These are phyloP conservation scores for Auriculariales sp. DNA, from an alignment of 768 basidiomycete genomes.

Conservation along the genomic window DNA sequence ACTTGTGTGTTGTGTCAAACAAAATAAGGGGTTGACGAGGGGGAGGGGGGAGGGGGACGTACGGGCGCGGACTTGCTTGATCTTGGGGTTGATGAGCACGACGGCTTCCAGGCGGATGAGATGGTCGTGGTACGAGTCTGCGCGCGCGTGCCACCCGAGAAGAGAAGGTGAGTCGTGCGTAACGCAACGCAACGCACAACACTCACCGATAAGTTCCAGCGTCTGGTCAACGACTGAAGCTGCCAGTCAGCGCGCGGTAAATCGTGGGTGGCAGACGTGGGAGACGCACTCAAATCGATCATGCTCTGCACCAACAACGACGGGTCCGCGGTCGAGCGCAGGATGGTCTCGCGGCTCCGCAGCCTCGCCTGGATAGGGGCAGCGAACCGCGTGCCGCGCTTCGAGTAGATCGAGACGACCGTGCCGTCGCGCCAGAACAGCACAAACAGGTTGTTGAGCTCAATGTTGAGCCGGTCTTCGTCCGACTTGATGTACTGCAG, in stretches of 20 bases:
- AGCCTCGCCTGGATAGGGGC: conserved; percentile 45
- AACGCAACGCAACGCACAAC: too few species aligned
- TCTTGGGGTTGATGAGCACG: conserved; percentile 43
- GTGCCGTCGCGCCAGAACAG: conserved; percentile 57
- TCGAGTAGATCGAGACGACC: conserved; percentile 43
- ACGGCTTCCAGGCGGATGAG: conserved; percentile 46
- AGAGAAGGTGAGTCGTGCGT: not conserved
- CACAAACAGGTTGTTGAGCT: conserved; percentile 48
- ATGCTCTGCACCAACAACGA: conserved; percentile 56
- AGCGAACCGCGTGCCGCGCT: conserved; percentile 31
- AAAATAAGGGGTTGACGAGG: not conserved
- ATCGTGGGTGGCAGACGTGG: not conserved
- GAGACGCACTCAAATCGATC: conserved; percentile 34
- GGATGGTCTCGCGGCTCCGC: conserved; percentile 39
- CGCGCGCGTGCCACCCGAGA: not conserved
- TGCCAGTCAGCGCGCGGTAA: conserved; percentile 8
- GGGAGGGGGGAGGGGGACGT: conserved; percentile 13
- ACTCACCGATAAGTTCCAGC: conserved; percentile 50
- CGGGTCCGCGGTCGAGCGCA: conserved; percentile 49
- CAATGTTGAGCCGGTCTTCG: conserved; percentile 44
- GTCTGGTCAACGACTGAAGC: conserved; percentile 49
- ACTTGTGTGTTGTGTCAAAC: conserved; percentile 23
- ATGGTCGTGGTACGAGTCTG: conserved; percentile 34
- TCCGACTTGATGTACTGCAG: conserved; percentile 21
- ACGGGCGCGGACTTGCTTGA: conserved; percentile 47